Conservation (phyloP, 371 early-diverging fungal genomes). For the Lichtheimia ramosa region DNA sequence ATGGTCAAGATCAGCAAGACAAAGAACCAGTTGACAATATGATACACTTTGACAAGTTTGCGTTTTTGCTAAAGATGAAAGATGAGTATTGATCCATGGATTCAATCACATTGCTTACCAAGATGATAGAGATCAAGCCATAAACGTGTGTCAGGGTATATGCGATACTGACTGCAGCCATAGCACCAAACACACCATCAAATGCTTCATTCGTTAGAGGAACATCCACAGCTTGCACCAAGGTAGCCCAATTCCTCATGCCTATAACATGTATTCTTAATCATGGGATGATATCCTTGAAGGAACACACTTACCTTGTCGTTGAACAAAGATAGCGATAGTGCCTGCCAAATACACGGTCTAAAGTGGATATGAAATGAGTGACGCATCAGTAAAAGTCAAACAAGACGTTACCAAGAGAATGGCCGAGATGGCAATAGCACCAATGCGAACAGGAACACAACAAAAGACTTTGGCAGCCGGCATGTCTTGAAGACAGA, state of each 20-base stretch:
- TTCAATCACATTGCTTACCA: conserved; percentile 11
- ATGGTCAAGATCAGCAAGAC: conserved; percentile 30
- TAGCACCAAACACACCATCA: conserved; percentile 22
- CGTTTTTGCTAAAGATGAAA: conserved; percentile 24
- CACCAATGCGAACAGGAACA: conserved; percentile 26
- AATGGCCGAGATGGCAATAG: conserved; percentile 18
- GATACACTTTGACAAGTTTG: conserved; percentile 30
- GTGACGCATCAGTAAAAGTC: not conserved
- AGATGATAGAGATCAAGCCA: conserved; percentile 17
- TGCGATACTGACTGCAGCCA: conserved; percentile 16
- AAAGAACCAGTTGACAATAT: conserved; percentile 42
- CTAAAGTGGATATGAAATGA: not conserved
- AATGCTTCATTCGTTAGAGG: conserved; percentile 28
- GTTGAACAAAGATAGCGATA: conserved; percentile 18
- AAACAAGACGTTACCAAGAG: conserved; percentile 18
- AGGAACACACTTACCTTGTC: conserved; percentile 8
- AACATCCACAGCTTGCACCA: conserved; percentile 19
- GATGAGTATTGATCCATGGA: not conserved
- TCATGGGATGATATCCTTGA: not conserved
- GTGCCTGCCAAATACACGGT: conserved; percentile 14
- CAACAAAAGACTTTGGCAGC: conserved; percentile 26
- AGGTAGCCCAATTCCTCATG: conserved; percentile 24
- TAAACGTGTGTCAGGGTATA: conserved; percentile 20
- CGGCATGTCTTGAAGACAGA: conserved; percentile 3
- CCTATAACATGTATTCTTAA: conserved; percentile 10